Base-by-base conservation (phyloP, 139 green algal species). In the Gonium pectorale region DNA sequence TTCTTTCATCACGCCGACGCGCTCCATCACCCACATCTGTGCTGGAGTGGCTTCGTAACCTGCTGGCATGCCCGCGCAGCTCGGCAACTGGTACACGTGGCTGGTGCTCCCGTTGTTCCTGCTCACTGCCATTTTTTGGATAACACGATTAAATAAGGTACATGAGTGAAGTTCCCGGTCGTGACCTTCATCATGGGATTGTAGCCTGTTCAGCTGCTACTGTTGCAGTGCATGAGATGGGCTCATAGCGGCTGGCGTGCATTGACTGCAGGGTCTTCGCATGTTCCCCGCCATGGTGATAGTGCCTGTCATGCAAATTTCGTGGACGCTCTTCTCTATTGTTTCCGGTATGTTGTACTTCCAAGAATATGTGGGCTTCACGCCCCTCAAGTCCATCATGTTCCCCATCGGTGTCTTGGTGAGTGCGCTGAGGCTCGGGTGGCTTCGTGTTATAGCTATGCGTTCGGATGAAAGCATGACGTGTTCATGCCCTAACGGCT, bases 231-330 rank as follows among this genome's bases (percentile, higher is more conserved):
- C n/a, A n/a, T n/a, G n/a, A n/a, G n/a, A n/a, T n/a, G n/a, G n/a
- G n/a, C n/a, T n/a, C n/a, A n/a, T n/a, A n/a, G n/a, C n/a, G n/a
- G n/a, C n/a, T n/a, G n/a, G n/a, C n/a, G n/a, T n/a, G n/a, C n/a
- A n/a, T 6, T 64, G 56, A 33, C 9, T 31, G 49, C 89, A 97
- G 92, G 96, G 89, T 1, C 83, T 98, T 75, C 85, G 85, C 41
- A 89, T 97, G 38, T 98, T 98, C 79, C 92, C 94, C 4, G 94
- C 94, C 27, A 92, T 95, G 63, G 81, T 97, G 54, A 98, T 98
- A 59, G 95, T 98, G 73, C 95, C 95, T 0, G 90, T 92, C 11
- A 92, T 98, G 80, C 95, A 98, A 62, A 97, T 98, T 80, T 89
- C 85, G 26, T 98, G 95, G 95, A 95, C 95, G 17, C 86, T 98